Conservation (phyloP, 1,284 basidiomycete species). For the Blastosporella zonata region DNA sequence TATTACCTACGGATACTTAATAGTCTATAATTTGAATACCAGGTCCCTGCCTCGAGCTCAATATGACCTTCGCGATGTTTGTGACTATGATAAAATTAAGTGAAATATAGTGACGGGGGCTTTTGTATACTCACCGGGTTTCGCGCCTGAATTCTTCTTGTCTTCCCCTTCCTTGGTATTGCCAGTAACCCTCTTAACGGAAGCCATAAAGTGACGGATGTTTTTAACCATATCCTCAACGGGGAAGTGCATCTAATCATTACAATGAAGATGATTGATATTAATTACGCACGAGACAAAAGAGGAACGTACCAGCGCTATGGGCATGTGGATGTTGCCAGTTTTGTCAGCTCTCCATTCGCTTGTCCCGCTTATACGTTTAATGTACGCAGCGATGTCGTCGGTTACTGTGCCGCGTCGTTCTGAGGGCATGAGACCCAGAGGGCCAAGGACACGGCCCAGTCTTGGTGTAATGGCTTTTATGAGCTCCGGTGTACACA, state of each 20-base stretch:
- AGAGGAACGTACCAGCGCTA: conserved; percentile 56
- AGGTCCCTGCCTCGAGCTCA: conserved; percentile 86
- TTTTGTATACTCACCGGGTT: conserved; percentile 31
- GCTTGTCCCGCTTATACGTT: conserved; percentile 75
- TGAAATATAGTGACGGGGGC: neutral
- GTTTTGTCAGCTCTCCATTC: conserved; percentile 93
- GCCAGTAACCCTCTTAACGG: conserved; percentile 76
- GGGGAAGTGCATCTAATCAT: conserved; percentile 68
- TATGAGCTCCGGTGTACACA: conserved; percentile 82
- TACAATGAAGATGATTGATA: neutral
- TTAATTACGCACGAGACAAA: neutral
- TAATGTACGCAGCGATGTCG: conserved; percentile 79
- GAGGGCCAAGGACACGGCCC: conserved; percentile 88
- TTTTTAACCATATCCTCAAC: conserved; percentile 78
- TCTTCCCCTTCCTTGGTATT: conserved; percentile 48
- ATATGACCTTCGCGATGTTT: conserved; percentile 69
- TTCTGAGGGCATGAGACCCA: conserved; percentile 93
- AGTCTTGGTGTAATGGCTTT: conserved; percentile 77
- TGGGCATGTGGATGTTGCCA: conserved; percentile 81
- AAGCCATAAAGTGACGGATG: conserved; percentile 72
- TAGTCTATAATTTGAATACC: conserved; percentile 73
- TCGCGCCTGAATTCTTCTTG: conserved; percentile 33
- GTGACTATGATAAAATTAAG: conserved; percentile 46
- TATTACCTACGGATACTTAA: conserved; percentile 28
- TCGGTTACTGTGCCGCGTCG: conserved; percentile 93